Evolutionary conservation across 106 monocot genomes (phyloP).

Genomic region (Allium sativum): DNA sequence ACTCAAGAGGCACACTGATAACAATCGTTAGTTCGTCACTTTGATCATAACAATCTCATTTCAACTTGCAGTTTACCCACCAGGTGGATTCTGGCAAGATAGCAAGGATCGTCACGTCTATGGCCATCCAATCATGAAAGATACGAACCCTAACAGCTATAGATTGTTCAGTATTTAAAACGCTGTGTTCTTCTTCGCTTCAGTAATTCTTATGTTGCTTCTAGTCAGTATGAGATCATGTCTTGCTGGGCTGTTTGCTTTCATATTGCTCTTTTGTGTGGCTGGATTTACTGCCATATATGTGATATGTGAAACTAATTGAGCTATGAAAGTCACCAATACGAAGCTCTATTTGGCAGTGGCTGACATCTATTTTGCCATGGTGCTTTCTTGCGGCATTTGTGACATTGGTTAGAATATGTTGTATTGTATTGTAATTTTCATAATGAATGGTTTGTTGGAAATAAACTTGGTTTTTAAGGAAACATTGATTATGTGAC

Average conservation of each 20-base stretch:
- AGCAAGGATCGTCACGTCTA: neutral
- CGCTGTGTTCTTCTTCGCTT: neutral
- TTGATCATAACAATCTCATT: neutral
- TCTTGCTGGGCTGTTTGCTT: neutral
- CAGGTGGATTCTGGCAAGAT: slow-evolving; percentile 2
- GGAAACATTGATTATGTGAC: no score
- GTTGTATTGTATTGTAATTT: no score
- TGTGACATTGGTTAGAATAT: no score
- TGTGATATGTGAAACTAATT: neutral
- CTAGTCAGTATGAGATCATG: neutral
- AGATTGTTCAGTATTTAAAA: neutral
- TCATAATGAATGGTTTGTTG: no score
- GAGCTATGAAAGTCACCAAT: no score
- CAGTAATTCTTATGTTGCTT: neutral
- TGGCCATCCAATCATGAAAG: neutral
- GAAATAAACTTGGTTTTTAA: neutral
- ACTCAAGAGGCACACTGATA: neutral
- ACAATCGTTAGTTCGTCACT: neutral
- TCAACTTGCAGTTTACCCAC: neutral
- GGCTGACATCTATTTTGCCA: no score
- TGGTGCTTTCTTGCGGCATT: no score
- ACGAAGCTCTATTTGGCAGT: no score
- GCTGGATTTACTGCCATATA: neutral
- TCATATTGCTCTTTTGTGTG: neutral
- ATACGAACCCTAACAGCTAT: neutral